phyloP scores from a whole-genome alignment of 192 early-diverging fungal genomes.

The Coemansia sp. region DNA sequence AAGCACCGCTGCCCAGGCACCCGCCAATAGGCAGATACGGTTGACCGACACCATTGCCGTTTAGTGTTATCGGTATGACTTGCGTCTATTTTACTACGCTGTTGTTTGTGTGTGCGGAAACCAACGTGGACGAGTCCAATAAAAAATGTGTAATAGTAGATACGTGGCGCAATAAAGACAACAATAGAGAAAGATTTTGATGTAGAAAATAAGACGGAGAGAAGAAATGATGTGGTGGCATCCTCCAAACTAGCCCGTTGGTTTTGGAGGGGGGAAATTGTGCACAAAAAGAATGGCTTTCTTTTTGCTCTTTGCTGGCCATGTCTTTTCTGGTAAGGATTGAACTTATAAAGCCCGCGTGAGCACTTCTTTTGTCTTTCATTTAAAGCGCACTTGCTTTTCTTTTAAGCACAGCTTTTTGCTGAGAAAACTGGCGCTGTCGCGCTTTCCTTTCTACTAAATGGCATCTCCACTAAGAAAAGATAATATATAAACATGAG shows the following conservation, averaged over 20 bases:
- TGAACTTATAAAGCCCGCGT: background rate
- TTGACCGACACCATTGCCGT: conserved; percentile 3
- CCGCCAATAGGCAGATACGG: background rate
- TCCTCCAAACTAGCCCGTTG: background rate
- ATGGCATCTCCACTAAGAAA: background rate
- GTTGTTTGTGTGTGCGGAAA: background rate
- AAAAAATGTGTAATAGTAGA: background rate
- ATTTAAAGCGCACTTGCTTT: background rate
- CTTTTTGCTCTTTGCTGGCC: background rate
- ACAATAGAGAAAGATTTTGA: background rate
- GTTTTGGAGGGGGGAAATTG: background rate
- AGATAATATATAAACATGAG: background rate
- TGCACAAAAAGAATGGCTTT: background rate
- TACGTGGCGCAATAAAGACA: background rate
- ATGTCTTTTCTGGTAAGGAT: background rate
- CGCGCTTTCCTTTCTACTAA: background rate
- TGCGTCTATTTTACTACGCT: background rate
- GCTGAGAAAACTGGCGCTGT: background rate
- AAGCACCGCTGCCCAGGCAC: background rate
- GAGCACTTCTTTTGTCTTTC: background rate
- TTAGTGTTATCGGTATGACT: too few species aligned
- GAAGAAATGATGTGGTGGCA: background rate
- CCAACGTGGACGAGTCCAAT: background rate
- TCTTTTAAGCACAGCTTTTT: background rate
- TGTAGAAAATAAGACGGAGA: background rate